Evolutionary conservation across 306 rosid genomes (phyloP), one percentile per base, ranked within the genome.

Genomic region (Castanea mollissima): DNA sequence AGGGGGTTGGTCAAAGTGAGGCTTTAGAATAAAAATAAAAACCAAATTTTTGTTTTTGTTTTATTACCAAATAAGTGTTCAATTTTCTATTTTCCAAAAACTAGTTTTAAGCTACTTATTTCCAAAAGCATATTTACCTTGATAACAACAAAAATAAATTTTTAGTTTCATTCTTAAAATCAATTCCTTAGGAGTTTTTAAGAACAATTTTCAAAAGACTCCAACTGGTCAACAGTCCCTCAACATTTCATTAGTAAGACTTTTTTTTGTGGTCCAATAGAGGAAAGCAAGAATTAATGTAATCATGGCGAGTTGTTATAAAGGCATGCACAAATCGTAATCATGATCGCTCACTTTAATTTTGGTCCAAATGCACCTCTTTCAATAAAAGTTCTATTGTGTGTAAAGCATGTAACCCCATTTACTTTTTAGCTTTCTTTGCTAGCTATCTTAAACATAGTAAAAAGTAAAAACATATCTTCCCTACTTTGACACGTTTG

Each of bases 341-440:
- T 68, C 52, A 68, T 68, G 71, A 4, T 3, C 51, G n/a, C 72
- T 68, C 72, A 35, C 72, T 68, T 68, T 68, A 68, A 34, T n/a
- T 67, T 68, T 19, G 52, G 52, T 35, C 72, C 20, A 68, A 68
- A 35, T 68, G 49, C 41, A 68, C 4, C 27, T 35, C 72, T 68
- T 68, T 68, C 27, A 35, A 20, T 34, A 49, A 67, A 67, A 67
- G 72, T 29, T 19, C 13, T 29, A 18, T 67, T 32, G 51, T 34
- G n/a, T 21, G 2, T 67, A 67, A 67, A 35, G 71, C 23, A 3
- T 67, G 49, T 1, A 6, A 34, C 27, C 21, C 27, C n/a, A 16
- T 67, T 32, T 63, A 5, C 4, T 29, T 34, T 65, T 34, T 65
- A 31, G 20, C 34, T 13, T 65, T 65, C 71, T 44, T 7, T 19